Evolutionary conservation across 495 filamentous ascomycete species (phyloP).

Genomic region (Apodospora peruviana): DNA sequence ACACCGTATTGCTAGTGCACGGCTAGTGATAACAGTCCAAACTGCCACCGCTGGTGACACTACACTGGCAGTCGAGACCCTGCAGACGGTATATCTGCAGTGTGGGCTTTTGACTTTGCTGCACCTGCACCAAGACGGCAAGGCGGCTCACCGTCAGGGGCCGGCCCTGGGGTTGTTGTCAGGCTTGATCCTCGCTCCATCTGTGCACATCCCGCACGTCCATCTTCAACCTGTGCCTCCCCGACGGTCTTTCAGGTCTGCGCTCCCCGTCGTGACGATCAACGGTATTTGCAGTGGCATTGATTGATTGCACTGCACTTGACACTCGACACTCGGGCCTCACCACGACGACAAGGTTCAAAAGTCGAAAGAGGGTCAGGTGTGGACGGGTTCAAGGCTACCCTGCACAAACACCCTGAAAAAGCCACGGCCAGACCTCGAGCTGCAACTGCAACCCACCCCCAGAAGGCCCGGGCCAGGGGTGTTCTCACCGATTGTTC

Average conservation of each 20-base stretch:
- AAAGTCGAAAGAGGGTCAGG: no score
- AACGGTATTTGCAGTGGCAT: no score
- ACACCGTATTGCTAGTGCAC: no score
- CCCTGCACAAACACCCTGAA: no score
- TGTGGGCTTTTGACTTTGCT: slow-evolving; percentile 7
- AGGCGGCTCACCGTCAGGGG: neutral
- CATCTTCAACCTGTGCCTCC: slow-evolving; percentile 5
- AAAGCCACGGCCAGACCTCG: neutral
- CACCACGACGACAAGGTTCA: no score
- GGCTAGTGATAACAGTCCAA: no score
- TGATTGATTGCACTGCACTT: no score
- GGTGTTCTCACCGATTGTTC: slow-evolving; percentile 7
- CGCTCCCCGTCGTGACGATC: no score
- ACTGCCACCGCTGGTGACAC: no score
- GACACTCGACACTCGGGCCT: no score
- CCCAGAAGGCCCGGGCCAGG: neutral
- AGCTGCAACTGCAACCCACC: neutral
- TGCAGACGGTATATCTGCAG: slow-evolving; percentile 7
- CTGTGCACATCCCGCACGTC: slow-evolving; percentile 20
- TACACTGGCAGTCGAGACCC: neutral
- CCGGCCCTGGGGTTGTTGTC: neutral
- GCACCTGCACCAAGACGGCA: slow-evolving; percentile 13
- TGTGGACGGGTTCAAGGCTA: no score
- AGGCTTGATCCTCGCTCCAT: slow-evolving; percentile 21
- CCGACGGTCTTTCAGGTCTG: no score